phyloP scores from a whole-genome alignment of 768 basidiomycete species.

The Phlegmacium glaucopus region DNA sequence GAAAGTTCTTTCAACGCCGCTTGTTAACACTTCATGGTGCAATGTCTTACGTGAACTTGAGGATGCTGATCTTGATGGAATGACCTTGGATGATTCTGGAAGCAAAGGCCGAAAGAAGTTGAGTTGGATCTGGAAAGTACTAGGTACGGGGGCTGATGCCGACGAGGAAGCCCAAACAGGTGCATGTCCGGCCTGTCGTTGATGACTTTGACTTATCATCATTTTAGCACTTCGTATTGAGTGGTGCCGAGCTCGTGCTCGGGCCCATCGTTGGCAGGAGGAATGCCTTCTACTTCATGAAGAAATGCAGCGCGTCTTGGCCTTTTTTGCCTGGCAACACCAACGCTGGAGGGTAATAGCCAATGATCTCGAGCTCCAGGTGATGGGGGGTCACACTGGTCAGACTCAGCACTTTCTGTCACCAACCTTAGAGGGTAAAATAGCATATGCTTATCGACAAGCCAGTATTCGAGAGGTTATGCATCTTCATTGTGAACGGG shows the following conservation, averaged over 20 bases:
- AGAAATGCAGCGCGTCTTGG: constrained; percentile 27
- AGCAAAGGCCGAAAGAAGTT: neutral
- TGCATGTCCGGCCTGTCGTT: neutral
- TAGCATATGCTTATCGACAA: constrained; percentile 16
- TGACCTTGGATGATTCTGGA: constrained; percentile 8
- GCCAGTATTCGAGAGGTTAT: constrained; percentile 1
- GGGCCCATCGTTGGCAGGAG: constrained; percentile 29
- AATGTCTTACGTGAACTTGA: constrained; percentile 5
- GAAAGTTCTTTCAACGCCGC: neutral
- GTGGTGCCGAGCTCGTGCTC: constrained; percentile 24
- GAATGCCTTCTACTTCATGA: constrained; percentile 28
- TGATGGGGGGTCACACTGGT: neutral
- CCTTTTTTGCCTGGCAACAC: constrained; percentile 13
- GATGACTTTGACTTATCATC: neutral
- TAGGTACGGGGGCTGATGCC: constrained; percentile 2
- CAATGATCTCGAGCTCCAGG: neutral
- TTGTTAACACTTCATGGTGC: constrained; percentile 7
- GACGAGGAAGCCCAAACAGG: constrained; percentile 9
- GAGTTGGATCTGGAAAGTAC: constrained; percentile 20
- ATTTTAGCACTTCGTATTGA: constrained; percentile 19
- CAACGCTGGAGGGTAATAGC: constrained; percentile 10
- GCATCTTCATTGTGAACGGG: too few species aligned
- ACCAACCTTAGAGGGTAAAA: constrained; percentile 8
- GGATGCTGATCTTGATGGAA: constrained; percentile 9
- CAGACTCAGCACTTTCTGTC: neutral